phyloP scores from a whole-genome alignment of 495 filamentous ascomycete genomes.

The Neohortaea acidophila region DNA sequence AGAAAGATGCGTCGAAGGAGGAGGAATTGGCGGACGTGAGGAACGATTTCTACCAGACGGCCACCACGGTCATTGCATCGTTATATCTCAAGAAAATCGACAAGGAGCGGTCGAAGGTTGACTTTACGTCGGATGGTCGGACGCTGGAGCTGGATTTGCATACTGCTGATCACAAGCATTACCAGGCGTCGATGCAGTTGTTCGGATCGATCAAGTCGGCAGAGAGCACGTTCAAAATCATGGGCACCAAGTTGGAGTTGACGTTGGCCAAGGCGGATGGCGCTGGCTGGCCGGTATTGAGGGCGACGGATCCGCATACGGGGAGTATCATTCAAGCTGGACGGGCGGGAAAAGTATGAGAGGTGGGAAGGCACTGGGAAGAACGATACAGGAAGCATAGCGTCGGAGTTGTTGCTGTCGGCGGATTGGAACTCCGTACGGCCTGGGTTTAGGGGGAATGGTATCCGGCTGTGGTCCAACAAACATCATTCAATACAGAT shows the following conservation, averaged over 20 bases:
- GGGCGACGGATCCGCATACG: constrained; percentile 62
- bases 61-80: constrained; percentile 68
- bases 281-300: constrained; percentile 74
- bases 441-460: neutral
- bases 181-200: constrained; percentile 55
- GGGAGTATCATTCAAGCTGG: constrained; percentile 77
- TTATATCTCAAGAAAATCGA: constrained; percentile 96
- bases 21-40: constrained; percentile 54
- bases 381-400: neutral
- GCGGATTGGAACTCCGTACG: neutral
- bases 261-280: constrained; percentile 70
- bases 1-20: constrained; percentile 33
- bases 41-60: constrained; percentile 95
- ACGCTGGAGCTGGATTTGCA: constrained; percentile 59
- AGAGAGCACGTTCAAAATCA: constrained; percentile 62
- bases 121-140: constrained; percentile 41
- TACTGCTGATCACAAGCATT: constrained; percentile 75
- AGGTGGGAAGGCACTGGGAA: neutral
- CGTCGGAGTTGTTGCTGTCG: constrained; percentile 1
- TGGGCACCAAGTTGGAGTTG: constrained; percentile 92
- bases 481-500: neutral
- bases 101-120: constrained; percentile 53
- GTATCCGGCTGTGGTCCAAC: neutral
- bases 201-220: constrained; percentile 61
- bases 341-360: constrained; percentile 49